phyloP scores from a whole-genome alignment of 208 protist species.

The Trypanosoma conorhini region DNA sequence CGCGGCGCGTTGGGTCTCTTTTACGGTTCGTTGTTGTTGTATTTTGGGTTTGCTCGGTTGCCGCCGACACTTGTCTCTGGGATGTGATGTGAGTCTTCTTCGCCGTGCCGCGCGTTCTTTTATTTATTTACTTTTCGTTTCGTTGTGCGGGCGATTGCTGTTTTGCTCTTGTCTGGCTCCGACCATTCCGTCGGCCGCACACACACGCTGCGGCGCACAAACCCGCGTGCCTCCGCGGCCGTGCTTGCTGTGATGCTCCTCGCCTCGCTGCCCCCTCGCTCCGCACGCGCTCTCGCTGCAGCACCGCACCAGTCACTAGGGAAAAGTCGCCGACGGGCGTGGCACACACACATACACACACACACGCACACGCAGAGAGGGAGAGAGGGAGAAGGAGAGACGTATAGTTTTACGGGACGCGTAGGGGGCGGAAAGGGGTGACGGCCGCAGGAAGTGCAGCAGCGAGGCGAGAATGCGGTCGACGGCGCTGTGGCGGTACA shows the following conservation, averaged over 20 bases:
- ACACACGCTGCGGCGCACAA: too few relatives aligned
- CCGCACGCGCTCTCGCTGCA: too few relatives aligned
- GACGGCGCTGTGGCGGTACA: conserved; percentile 39
- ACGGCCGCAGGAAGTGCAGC: neutral
- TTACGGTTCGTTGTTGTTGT: neutral
- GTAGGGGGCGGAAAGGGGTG: neutral
- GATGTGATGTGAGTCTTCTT: neutral
- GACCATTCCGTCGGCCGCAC: neutral
- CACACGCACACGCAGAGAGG: too few relatives aligned
- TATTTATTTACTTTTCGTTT: conserved; percentile 3
- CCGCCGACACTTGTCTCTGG: neutral
- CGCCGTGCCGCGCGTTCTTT: neutral
- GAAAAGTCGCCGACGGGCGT: too few relatives aligned
- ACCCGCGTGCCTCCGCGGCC: too few relatives aligned
- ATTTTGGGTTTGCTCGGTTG: neutral
- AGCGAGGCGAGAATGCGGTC: conserved; percentile 42
- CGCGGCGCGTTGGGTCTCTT: neutral
- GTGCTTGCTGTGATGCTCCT: too few relatives aligned
- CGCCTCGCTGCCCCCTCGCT: too few relatives aligned
- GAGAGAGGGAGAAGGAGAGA: too few relatives aligned
- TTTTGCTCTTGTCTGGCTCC: neutral
- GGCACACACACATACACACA: too few relatives aligned
- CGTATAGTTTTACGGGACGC: neutral
- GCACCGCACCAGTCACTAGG: too few relatives aligned
- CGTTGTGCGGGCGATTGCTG: neutral